These are phyloP conservation scores for Beauveria bassiana DNA, from an alignment of 2,329 filamentous ascomycete species.

Conservation along the genomic window DNA sequence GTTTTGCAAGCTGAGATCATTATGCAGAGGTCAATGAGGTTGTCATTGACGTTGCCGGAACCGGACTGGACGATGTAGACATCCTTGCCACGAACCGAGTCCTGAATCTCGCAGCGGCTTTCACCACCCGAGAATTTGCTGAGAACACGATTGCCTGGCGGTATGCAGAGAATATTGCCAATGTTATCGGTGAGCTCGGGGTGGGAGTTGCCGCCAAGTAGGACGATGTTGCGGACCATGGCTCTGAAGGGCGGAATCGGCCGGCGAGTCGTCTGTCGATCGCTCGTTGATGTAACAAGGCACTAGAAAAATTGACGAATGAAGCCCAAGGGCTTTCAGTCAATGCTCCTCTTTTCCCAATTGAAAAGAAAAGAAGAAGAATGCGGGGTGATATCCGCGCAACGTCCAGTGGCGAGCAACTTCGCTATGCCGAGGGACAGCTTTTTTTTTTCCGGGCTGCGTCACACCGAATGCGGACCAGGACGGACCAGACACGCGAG, in stretches of 20 bases:
- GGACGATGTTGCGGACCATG: conserved; percentile 93
- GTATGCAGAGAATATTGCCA: conserved; percentile 80
- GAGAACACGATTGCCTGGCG: conserved; percentile 75
- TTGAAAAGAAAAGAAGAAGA: conserved; percentile 1
- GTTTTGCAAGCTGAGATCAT: conserved; percentile 98
- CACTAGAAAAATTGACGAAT: not conserved
- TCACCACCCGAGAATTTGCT: conserved; percentile 93
- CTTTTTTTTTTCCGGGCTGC: conserved; percentile 10
- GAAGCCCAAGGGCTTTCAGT: not conserved
- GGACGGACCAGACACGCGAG: not conserved
- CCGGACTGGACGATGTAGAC: conserved; percentile 97
- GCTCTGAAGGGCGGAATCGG: conserved; percentile 18
- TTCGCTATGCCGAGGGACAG: conserved; percentile 4
- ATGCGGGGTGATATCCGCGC: not conserved
- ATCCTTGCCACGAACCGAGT: conserved; percentile 96
- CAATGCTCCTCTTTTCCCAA: not conserved
- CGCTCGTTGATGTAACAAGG: not conserved
- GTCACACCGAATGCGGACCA: conserved; percentile 8
- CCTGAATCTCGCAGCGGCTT: conserved; percentile 89
- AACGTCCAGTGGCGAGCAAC: not conserved
- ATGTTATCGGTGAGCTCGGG: conserved; percentile 79
- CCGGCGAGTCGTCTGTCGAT: not conserved
- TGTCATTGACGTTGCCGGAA: conserved; percentile 88
- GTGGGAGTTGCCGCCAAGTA: conserved; percentile 90
- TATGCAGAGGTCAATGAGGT: conserved; percentile 93